Percentiles rank a stretch among this genome's conserved stretches.
These are phyloP conservation scores for Solanum hybrid DNA, from an alignment of 305 asterid species.

Conservation along the genomic window DNA sequence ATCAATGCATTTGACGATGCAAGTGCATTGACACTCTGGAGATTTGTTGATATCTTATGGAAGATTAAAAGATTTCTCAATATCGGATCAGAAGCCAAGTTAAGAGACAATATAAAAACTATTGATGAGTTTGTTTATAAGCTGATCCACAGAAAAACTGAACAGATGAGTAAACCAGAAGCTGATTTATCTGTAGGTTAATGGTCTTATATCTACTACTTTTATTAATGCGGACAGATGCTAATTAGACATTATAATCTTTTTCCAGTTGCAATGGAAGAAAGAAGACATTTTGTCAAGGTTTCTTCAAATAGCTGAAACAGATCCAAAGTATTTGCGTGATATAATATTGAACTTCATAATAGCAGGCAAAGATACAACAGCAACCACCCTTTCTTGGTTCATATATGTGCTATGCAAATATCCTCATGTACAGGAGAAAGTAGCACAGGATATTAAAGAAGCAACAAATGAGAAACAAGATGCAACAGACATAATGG, in stretches of 20 bases:
- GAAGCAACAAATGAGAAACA: conserved; percentile 3
- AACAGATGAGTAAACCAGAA: conserved; percentile 14
- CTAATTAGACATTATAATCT: not conserved
- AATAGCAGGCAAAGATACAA: conserved; percentile 25
- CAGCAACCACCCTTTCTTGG: conserved; percentile 30
- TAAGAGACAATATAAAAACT: conserved; percentile 28
- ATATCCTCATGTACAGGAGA: conserved; percentile 25
- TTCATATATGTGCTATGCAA: conserved; percentile 31
- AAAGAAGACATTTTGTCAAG: conserved; percentile 30
- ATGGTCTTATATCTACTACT: not conserved
- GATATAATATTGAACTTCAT: conserved; percentile 17
- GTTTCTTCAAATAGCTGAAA: conserved; percentile 22
- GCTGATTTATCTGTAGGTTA: not conserved
- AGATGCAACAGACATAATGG: not conserved
- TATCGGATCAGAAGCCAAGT: conserved; percentile 45
- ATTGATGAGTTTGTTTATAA: conserved; percentile 41
- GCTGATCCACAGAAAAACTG: conserved; percentile 35
- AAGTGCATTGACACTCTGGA: conserved; percentile 30
- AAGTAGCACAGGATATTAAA: conserved; percentile 21
- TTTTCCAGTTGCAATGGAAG: not conserved
- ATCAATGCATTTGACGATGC: conserved; percentile 45
- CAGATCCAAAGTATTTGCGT: conserved; percentile 12
- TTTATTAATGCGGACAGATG: not conserved
- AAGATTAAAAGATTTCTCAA: conserved; percentile 39
- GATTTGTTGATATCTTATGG: conserved; percentile 45